Percentiles rank a stretch among this genome's conserved stretches.
Conservation (phyloP, 495 filamentous ascomycete species). For the Tuber melanosporum region DNA sequence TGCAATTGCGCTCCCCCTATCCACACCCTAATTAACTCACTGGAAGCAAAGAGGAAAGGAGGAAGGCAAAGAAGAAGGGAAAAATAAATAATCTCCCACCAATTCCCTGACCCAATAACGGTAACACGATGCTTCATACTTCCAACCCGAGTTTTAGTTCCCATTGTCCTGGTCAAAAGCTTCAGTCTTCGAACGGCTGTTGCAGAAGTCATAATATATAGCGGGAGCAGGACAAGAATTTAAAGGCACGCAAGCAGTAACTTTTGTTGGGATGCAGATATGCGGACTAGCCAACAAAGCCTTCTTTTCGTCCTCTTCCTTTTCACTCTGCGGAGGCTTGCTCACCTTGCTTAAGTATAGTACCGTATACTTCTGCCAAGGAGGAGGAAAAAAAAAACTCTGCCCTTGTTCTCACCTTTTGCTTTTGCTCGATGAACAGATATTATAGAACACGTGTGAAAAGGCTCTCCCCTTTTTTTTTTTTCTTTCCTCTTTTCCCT, state of each 20-base stretch:
- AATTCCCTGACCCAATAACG: slow-evolving; percentile 93
- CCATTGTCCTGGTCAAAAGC: not conserved
- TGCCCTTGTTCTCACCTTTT: not conserved
- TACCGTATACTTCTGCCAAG: not conserved
- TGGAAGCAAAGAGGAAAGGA: not conserved
- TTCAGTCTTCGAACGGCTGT: not conserved
- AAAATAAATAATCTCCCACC: slow-evolving; percentile 51
- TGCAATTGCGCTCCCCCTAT: slow-evolving; percentile 87
- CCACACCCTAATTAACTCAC: slow-evolving; percentile 12
- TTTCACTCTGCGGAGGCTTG: not conserved
- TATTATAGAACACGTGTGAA: not conserved
- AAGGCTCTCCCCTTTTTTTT: not conserved
- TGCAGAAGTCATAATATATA: not conserved
- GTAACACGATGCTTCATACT: slow-evolving; percentile 72
- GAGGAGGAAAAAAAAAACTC: not conserved
- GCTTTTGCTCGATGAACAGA: not conserved
- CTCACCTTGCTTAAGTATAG: not conserved
- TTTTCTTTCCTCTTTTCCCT: not conserved
- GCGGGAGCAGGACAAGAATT: not conserved
- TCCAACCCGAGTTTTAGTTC: not conserved
- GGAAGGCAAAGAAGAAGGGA: not conserved
- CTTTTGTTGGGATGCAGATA: not conserved
- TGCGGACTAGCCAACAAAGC: not conserved
- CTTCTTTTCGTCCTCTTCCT: not conserved
- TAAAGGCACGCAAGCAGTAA: not conserved